These are phyloP conservation scores for Ganoderma leucocontextum DNA, from an alignment of 1,284 basidiomycete species.

Conservation along the genomic window DNA sequence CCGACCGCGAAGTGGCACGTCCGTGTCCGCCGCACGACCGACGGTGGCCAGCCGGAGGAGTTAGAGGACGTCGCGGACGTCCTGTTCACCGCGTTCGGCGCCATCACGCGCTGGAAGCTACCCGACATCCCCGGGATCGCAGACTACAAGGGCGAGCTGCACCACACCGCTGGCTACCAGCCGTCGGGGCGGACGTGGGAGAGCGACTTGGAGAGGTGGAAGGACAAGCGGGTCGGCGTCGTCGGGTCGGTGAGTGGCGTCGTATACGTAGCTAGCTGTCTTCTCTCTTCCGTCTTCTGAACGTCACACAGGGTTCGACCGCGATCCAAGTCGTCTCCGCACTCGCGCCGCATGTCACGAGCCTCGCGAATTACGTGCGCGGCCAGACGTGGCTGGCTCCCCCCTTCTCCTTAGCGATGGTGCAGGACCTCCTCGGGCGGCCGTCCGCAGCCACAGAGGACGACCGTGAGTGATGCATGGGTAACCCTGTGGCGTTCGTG, in stretches of 20 bases:
- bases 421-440: conserved; percentile 49
- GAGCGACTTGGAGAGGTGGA: conserved; percentile 41
- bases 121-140: conserved; percentile 63
- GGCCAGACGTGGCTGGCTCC: conserved; percentile 68
- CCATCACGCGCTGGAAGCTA: conserved; percentile 63
- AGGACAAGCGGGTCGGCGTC: conserved; percentile 13
- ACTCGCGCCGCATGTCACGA: conserved; percentile 59
- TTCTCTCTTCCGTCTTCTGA: background rate
- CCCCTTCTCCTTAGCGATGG: conserved; percentile 52
- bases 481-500: no score
- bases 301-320: conserved; percentile 59
- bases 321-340: conserved; percentile 69
- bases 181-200: conserved; percentile 54
- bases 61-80: conserved; percentile 61
- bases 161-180: conserved; percentile 68
- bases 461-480: conserved; percentile 46
- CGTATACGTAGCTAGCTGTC: background rate
- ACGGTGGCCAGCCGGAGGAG: conserved; percentile 46
- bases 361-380: conserved; percentile 64
- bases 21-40: conserved; percentile 45
- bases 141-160: conserved; percentile 56
- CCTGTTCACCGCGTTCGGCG: conserved; percentile 57
- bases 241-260: conserved; percentile 9
- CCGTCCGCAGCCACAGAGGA: conserved; percentile 45
- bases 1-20: conserved; percentile 61